Conservation (phyloP, 306 rosid species). For the Myrica gale region DNA sequence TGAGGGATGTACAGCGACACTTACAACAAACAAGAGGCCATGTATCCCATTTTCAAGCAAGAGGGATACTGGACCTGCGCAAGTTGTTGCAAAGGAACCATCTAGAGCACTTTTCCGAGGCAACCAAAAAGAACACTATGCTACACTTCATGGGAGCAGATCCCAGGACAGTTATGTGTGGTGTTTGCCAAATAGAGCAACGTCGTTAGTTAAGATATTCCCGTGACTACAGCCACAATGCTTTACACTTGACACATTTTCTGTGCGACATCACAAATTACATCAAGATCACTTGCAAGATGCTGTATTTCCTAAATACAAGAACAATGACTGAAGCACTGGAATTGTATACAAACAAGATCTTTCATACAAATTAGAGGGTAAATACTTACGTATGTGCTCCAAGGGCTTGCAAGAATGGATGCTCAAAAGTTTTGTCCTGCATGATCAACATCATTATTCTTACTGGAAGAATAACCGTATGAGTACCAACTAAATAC, state of each 20-base stretch:
- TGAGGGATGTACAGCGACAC: background rate
- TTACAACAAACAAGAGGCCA: background rate
- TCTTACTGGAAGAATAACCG: conserved; percentile 4
- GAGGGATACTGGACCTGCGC: background rate
- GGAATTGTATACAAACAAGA: background rate
- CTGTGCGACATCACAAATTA: background rate
- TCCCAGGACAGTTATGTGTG: background rate
- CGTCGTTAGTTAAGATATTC: background rate
- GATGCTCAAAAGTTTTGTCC: conserved; percentile 91
- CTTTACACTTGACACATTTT: background rate
- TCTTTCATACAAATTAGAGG: background rate
- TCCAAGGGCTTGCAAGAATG: conserved; percentile 85
- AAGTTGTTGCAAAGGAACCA: too few relatives aligned
- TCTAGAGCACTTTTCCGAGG: background rate
- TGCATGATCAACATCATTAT: conserved; percentile 44
- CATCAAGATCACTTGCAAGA: conserved; percentile 1
- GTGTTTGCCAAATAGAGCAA: background rate
- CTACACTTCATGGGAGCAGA: background rate
- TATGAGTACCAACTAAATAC: background rate
- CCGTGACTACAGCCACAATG: background rate
- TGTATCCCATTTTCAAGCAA: background rate
- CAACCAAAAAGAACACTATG: too few relatives aligned
- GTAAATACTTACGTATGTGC: conserved; percentile 72
- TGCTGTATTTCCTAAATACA: background rate
- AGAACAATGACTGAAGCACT: background rate